Conservation (phyloP, 257 asterid species). For the Rhazya stricta region DNA sequence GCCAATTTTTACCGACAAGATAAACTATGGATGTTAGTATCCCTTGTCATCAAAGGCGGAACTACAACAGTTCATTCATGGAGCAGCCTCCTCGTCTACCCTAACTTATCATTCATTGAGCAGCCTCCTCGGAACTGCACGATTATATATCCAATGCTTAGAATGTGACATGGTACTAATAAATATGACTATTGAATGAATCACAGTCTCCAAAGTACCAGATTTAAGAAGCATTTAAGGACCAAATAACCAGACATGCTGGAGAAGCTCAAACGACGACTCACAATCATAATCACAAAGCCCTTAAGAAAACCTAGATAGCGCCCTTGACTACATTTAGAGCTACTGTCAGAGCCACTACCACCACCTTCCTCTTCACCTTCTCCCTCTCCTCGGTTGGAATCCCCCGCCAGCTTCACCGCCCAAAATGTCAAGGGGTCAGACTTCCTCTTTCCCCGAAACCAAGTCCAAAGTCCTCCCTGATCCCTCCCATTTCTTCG, state of each 20-base stretch:
- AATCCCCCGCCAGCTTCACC: conserved; percentile 7
- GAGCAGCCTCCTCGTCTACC: too few relatives aligned
- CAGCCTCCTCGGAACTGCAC: too few relatives aligned
- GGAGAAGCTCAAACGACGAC: conserved; percentile 36
- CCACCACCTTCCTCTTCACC: conserved; percentile 8
- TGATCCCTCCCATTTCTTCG: conserved; percentile 66
- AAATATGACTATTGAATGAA: conserved; percentile 8
- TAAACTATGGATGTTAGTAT: too few relatives aligned
- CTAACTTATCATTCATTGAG: too few relatives aligned
- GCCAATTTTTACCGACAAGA: too few relatives aligned
- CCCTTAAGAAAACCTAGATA: conserved; percentile 38
- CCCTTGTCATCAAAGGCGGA: too few relatives aligned
- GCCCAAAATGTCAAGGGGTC: conserved; percentile 7
- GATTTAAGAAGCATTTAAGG: background rate
- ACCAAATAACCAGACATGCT: conserved; percentile 16
- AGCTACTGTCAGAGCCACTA: conserved; percentile 13
- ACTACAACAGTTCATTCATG: too few relatives aligned
- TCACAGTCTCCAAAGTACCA: background rate
- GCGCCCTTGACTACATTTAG: conserved; percentile 17
- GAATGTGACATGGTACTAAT: too few relatives aligned
- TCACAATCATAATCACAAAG: too few relatives aligned
- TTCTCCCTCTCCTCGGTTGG: conserved; percentile 27
- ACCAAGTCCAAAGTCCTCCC: conserved; percentile 75
- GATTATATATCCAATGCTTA: too few relatives aligned
- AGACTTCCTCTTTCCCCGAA: conserved; percentile 65